Percentiles rank a stretch among this genome's conserved stretches.
These are phyloP conservation scores for Aspergillus fumigatus DNA, from an alignment of 2,329 filamentous ascomycete species.

Conservation along the genomic window DNA sequence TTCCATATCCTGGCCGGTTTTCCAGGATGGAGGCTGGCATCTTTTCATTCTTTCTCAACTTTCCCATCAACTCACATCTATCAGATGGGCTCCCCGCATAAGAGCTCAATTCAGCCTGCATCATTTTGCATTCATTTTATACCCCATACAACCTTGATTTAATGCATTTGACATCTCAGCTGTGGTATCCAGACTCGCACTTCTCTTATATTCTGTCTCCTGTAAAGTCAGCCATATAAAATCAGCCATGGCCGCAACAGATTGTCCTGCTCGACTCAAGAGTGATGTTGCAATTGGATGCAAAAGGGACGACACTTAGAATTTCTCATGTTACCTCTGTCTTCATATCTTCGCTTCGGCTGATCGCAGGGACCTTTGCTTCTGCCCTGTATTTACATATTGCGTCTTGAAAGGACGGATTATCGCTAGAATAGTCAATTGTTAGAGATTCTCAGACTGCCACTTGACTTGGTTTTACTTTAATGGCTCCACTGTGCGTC, in stretches of 20 bases:
- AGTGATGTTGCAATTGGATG: background rate
- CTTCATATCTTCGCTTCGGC: background rate
- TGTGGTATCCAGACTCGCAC: background rate
- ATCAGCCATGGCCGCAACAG: background rate
- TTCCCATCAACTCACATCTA: background rate
- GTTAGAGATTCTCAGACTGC: background rate
- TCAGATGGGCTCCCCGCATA: background rate
- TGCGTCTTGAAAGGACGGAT: background rate
- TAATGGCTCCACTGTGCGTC: background rate
- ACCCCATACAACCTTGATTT: conserved; percentile 9
- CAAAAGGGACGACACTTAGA: background rate
- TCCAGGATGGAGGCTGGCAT: conserved; percentile 1
- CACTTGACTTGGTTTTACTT: background rate
- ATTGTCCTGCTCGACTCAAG: background rate
- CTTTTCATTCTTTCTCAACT: background rate
- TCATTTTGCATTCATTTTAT: background rate
- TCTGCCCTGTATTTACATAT: background rate
- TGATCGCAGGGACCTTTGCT: background rate
- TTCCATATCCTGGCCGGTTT: conserved; percentile 12
- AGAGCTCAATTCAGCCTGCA: background rate
- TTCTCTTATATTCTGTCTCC: background rate
- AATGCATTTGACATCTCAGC: conserved; percentile 8
- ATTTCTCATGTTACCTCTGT: background rate
- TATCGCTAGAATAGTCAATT: background rate
- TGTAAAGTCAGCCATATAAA: background rate